Conservation (phyloP, 176 grass and related monocot species). For the Thinopyrum elongatum region DNA sequence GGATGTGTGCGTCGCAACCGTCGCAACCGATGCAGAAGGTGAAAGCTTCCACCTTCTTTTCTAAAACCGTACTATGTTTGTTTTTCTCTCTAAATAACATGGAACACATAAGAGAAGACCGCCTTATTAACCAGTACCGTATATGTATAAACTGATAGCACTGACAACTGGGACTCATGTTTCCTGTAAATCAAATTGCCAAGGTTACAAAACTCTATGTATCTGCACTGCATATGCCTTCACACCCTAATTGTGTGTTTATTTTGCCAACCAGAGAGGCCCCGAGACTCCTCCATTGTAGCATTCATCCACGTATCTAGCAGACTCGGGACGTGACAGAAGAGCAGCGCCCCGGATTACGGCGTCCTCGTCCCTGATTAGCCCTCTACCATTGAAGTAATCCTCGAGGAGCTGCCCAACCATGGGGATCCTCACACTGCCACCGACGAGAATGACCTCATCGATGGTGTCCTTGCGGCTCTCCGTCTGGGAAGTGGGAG, state of each 20-base stretch:
- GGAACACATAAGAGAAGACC: too few relatives aligned
- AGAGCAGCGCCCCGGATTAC: neutral
- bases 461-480: neutral
- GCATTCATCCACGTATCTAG: neutral
- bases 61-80: too few relatives aligned
- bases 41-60: too few relatives aligned
- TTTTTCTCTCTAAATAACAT: too few relatives aligned
- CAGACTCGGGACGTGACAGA: neutral
- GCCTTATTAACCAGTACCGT: too few relatives aligned
- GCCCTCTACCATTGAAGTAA: neutral
- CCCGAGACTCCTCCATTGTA: neutral
- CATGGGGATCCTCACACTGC: neutral
- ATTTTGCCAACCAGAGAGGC: neutral
- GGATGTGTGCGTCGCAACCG: too few relatives aligned
- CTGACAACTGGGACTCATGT: too few relatives aligned
- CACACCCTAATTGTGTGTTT: neutral
- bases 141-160: too few relatives aligned
- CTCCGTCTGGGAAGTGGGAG: neutral
- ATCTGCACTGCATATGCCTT: too few relatives aligned
- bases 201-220: too few relatives aligned
- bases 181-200: too few relatives aligned
- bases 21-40: too few relatives aligned
- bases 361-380: neutral
- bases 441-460: neutral
- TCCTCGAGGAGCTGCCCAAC: neutral